Evolutionary conservation across 2,329 filamentous ascomycete genomes (phyloP), one percentile per base, ranked within the genome.

Genomic region (Clonostachys rhizophaga): DNA sequence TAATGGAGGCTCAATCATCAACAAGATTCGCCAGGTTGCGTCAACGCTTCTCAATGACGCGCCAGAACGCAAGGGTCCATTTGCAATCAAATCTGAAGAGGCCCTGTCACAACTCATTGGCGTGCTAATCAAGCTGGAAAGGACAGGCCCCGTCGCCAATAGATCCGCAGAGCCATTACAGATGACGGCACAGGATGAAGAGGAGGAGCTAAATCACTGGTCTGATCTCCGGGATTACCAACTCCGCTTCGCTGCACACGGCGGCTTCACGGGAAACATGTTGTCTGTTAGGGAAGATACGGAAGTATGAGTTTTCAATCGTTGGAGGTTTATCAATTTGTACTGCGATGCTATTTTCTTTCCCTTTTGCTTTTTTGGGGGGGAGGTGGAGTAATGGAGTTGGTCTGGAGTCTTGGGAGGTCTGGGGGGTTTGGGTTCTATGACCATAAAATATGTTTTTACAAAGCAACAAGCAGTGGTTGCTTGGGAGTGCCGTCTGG

Each of bases 21-120:
- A 83, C 70, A 95, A 95, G 71, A 89, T 95, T 54, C 86, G 89
- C 10, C 86, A 89, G 59, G 86, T 95, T 37, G 89, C 89, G 2
- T 86, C 85, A 30, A 94, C 89, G 0, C 75, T 95, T 8, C 78
- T 95, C 43, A 83, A 87, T 51, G 72, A 72, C 45, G 64, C 70
- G 5, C 67, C 68, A 0, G 74, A 78, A 48, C 68, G 74, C 14
- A 80, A 79, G 54, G 76, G 75, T 0, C 66, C 49, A 1, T 63
- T 76, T 9, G 75, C 75, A 3, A 56, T 72, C 33, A 75, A 76
- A 62, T 81, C 86, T 11, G 86, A 92, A 62, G 82, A 86, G 40
- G 86, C 89, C 42, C 74, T 95, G 0, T 76, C 74, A 44, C 80
- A 80, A 9, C 89, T 94, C 55, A 74, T 94, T 13, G 84, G 89